A percentile compares a stretch with the other conserved stretches of the same genome.
These are phyloP conservation scores for Eucommia ulmoides DNA, from an alignment of 257 asterid species.

Conservation along the genomic window DNA sequence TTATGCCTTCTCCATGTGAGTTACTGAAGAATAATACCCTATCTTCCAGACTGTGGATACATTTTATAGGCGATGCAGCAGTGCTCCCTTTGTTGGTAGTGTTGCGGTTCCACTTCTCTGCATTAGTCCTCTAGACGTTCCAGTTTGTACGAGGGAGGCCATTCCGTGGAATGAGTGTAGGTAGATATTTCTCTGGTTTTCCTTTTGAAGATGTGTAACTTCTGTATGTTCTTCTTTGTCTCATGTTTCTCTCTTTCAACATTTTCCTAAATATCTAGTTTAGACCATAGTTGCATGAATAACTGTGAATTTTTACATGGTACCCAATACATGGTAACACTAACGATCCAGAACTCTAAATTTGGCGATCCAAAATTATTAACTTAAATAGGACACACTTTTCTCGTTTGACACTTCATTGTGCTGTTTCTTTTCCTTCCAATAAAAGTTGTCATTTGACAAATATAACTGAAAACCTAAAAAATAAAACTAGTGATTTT, in stretches of 20 bases:
- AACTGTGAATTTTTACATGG: background rate
- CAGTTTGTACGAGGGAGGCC: conserved; percentile 13
- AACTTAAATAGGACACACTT: no score
- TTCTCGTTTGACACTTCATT: no score
- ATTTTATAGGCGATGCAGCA: conserved; percentile 69
- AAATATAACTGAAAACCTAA: no score
- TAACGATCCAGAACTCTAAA: background rate
- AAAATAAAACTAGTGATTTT: background rate
- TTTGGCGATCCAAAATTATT: no score
- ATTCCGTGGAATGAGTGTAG: background rate
- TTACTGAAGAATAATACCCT: conserved; percentile 4
- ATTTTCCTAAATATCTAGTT: background rate
- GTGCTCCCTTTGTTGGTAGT: conserved; percentile 54
- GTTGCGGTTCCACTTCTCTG: conserved; percentile 87
- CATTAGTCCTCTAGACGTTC: conserved; percentile 76
- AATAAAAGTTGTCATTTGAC: no score
- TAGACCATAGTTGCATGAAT: background rate
- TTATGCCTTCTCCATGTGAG: conserved; percentile 4
- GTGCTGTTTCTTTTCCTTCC: no score
- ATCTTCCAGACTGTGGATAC: conserved; percentile 72
- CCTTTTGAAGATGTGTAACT: no score
- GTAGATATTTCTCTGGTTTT: background rate
- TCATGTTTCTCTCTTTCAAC: no score
- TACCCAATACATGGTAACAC: background rate
- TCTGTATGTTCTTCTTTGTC: no score